Conservation (phyloP, 2,329 filamentous ascomycete genomes). For the Fusarium devonianum region DNA sequence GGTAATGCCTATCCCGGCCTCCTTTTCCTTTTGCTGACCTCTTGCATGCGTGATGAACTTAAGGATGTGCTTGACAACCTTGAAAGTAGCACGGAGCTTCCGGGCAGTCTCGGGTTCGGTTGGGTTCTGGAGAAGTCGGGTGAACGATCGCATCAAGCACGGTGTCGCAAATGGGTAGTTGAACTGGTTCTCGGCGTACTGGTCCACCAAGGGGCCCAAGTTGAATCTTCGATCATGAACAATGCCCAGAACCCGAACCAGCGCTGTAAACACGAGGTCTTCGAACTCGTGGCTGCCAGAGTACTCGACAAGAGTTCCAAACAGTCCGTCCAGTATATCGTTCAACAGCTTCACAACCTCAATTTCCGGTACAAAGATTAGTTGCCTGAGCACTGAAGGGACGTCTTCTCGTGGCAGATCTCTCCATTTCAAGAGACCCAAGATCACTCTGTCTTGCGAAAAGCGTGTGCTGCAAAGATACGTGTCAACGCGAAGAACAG, state of each 20-base stretch:
- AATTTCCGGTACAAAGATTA: constrained; percentile 94
- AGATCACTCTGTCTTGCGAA: constrained; percentile 87
- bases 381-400: constrained; percentile 75
- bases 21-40: constrained; percentile 86
- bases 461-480: constrained; percentile 94
- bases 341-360: constrained; percentile 94
- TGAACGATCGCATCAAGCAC: constrained; percentile 86
- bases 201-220: constrained; percentile 85
- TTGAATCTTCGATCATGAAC: constrained; percentile 95
- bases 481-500: constrained; percentile 79
- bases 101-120: constrained; percentile 84
- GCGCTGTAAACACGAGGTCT: constrained; percentile 87
- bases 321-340: constrained; percentile 89
- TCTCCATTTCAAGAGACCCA: constrained; percentile 87
- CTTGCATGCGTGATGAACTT: constrained; percentile 94
- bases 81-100: constrained; percentile 88
- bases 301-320: constrained; percentile 89
- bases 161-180: constrained; percentile 93
- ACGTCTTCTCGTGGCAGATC: constrained; percentile 76
- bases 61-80: constrained; percentile 90
- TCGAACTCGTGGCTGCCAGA: constrained; percentile 92
- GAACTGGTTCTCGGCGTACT: constrained; percentile 87
- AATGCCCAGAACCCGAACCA: constrained; percentile 90
- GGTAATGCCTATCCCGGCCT: constrained; percentile 85
- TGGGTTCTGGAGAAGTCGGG: constrained; percentile 80